Conservation (phyloP, 2,329 filamentous ascomycete species). For the Exutisphaerella laricina region DNA sequence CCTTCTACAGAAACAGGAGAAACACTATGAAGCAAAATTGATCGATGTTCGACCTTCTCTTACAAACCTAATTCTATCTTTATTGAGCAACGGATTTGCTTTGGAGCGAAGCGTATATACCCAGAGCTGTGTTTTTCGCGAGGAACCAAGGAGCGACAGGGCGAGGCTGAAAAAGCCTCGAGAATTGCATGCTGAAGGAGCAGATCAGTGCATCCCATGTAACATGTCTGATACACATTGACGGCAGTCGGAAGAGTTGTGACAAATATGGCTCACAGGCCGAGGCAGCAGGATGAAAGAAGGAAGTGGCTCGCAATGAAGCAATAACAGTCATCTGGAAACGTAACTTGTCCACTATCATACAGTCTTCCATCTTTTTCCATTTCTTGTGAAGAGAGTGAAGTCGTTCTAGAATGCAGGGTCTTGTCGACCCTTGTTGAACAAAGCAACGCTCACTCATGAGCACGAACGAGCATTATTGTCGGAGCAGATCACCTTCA, state of each 20-base stretch:
- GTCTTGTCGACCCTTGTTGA: neutral
- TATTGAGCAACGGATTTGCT: slow-evolving; percentile 2
- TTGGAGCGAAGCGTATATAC: slow-evolving; percentile 9
- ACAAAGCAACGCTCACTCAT: neutral
- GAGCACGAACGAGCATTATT: neutral
- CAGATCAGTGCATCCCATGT: neutral
- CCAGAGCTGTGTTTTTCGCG: slow-evolving; percentile 3
- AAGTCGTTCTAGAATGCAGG: too few relatives aligned
- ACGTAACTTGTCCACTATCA: too few relatives aligned
- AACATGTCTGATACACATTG: neutral
- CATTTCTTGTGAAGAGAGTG: too few relatives aligned
- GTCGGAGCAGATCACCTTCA: neutral
- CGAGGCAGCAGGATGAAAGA: too few relatives aligned
- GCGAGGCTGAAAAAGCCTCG: neutral
- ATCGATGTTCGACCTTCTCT: slow-evolving; percentile 4
- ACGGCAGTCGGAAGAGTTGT: neutral
- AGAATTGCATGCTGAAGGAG: neutral
- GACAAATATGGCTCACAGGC: too few relatives aligned
- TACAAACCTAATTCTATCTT: slow-evolving; percentile 1
- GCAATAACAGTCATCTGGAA: too few relatives aligned
- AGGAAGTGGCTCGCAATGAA: too few relatives aligned
- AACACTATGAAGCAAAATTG: slow-evolving; percentile 12
- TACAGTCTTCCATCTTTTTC: too few relatives aligned
- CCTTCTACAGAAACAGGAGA: slow-evolving; percentile 20
- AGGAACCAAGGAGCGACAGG: neutral